Percentiles rank a stretch among this genome's conserved stretches.
Evolutionary conservation across 257 asterid species (phyloP).

Genomic region (Hygrophila difformis): DNA sequence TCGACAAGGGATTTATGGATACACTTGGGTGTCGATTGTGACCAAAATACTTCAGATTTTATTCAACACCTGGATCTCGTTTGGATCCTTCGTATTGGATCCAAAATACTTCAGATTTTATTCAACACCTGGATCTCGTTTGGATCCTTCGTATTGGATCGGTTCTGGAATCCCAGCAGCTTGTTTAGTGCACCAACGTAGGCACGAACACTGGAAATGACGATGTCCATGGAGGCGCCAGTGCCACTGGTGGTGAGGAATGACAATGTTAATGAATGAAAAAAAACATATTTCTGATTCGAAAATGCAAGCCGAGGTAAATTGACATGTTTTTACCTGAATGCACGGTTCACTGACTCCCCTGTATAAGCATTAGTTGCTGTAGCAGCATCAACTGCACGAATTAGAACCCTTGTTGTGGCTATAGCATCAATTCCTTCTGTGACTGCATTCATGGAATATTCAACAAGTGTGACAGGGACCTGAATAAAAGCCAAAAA

Average conservation of each 20-base stretch:
- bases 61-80: no score
- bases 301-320: not conserved
- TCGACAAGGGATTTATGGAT: no score
- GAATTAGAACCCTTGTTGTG: conserved; percentile 70
- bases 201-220: conserved; percentile 84
- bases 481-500: conserved; percentile 49
- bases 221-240: conserved; percentile 88
- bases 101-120: conserved; percentile 17
- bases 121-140: conserved; percentile 22
- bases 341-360: conserved; percentile 48
- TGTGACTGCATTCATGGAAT: conserved; percentile 69
- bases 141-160: conserved; percentile 18
- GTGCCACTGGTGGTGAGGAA: conserved; percentile 51
- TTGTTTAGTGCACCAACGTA: conserved; percentile 88
- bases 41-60: conserved; percentile 17
- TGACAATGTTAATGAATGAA: not conserved
- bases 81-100: conserved; percentile 18
- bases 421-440: conserved; percentile 98
- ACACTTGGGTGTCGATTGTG: no score
- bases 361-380: conserved; percentile 69
- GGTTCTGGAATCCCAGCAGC: conserved; percentile 53
- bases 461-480: conserved; percentile 70
- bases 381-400: conserved; percentile 42
- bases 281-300: not conserved
- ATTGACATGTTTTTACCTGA: conserved; percentile 40